Percentiles rank a stretch among this genome's conserved stretches.
phyloP scores from a whole-genome alignment of 2,329 filamentous ascomycete species.

The Diaporthe vexans region DNA sequence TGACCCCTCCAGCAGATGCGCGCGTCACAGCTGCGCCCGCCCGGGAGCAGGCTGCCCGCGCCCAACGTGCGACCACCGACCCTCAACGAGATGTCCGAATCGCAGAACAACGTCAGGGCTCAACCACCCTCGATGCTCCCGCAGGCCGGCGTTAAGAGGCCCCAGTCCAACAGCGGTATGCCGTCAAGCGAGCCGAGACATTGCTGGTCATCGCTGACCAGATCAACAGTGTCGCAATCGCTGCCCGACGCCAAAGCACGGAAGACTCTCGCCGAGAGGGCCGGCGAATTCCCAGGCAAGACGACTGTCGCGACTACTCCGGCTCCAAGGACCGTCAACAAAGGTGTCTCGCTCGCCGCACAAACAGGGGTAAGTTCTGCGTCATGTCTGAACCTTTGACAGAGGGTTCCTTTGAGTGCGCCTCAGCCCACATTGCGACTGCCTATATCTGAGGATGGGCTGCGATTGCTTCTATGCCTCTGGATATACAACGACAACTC shows the following conservation, averaged over 20 bases:
- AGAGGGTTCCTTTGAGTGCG: not conserved
- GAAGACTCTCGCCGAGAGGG: slow-evolving; percentile 69
- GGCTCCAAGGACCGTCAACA: slow-evolving; percentile 59
- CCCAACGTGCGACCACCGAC: slow-evolving; percentile 45
- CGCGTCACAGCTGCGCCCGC: slow-evolving; percentile 45
- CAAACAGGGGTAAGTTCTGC: slow-evolving; percentile 42
- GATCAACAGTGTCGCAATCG: slow-evolving; percentile 58
- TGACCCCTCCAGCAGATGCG: slow-evolving; percentile 41
- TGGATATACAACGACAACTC: not conserved
- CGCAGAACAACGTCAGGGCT: slow-evolving; percentile 70
- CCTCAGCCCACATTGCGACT: not conserved
- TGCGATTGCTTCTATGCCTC: not conserved
- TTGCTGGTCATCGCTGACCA: slow-evolving; percentile 39
- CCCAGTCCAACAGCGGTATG: slow-evolving; percentile 49
- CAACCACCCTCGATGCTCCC: slow-evolving; percentile 58
- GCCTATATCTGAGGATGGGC: not conserved
- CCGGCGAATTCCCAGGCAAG: slow-evolving; percentile 63
- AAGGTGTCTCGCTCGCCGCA: slow-evolving; percentile 58
- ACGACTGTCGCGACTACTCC: slow-evolving; percentile 48
- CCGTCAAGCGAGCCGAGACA: slow-evolving; percentile 12
- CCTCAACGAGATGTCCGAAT: slow-evolving; percentile 70
- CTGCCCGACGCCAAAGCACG: slow-evolving; percentile 68
- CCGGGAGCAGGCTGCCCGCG: slow-evolving; percentile 44
- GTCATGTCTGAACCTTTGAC: not conserved
- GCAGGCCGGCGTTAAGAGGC: slow-evolving; percentile 64